These are phyloP conservation scores for Pestalotiopsis sp. DNA, from an alignment of 2,329 filamentous ascomycete species.

Conservation along the genomic window DNA sequence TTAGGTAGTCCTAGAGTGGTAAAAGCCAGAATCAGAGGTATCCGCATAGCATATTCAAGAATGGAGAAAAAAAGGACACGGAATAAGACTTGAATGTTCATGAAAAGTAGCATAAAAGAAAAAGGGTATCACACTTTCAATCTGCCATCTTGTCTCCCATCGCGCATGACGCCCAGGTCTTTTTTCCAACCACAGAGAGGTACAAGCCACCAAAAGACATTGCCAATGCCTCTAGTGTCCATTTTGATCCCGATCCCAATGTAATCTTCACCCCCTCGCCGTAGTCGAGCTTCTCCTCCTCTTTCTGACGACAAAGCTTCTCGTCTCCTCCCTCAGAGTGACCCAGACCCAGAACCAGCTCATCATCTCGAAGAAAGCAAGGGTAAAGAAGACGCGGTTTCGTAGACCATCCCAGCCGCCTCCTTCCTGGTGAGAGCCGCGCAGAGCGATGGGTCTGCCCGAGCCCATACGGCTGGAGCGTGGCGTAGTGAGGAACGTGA, in stretches of 20 bases:
- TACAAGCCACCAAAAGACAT: too few relatives aligned
- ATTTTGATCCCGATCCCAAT: background rate
- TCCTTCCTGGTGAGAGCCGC: slow-evolving; percentile 36
- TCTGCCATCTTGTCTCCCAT: background rate
- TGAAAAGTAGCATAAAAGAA: background rate
- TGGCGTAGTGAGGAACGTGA: slow-evolving; percentile 43
- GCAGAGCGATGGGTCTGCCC: slow-evolving; percentile 31
- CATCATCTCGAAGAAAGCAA: slow-evolving; percentile 79
- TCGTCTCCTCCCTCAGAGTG: slow-evolving; percentile 66
- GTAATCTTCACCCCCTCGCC: background rate
- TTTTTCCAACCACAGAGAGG: too few relatives aligned
- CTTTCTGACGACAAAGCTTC: slow-evolving; percentile 40
- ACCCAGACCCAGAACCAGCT: slow-evolving; percentile 86
- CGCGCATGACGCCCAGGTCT: background rate
- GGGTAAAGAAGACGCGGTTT: slow-evolving; percentile 83
- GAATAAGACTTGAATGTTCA: background rate
- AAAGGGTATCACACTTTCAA: background rate
- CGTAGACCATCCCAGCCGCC: slow-evolving; percentile 68
- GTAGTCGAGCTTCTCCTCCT: slow-evolving; percentile 28
- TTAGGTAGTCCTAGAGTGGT: background rate
- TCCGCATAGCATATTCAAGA: too few relatives aligned
- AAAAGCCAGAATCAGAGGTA: too few relatives aligned
- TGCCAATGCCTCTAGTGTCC: background rate
- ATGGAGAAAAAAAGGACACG: background rate
- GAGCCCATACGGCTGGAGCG: slow-evolving; percentile 41